Percentiles rank a stretch among this genome's conserved stretches.
Evolutionary conservation across 352 stramenopile species (phyloP).

Genomic region (Globisporangium acanthophoron): DNA sequence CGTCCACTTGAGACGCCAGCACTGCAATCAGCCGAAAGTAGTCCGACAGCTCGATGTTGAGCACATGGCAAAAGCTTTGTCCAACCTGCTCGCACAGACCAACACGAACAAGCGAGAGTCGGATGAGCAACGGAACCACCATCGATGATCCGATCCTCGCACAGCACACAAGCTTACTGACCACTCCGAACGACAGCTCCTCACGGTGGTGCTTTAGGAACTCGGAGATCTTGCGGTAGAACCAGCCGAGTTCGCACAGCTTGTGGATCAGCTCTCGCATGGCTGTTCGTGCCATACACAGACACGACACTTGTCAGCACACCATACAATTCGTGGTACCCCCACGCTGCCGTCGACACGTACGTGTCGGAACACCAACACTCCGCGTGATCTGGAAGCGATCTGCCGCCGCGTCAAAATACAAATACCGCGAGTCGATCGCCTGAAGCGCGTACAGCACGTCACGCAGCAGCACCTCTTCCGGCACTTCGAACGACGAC

Average conservation of each 20-base stretch:
- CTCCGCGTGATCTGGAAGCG: constrained; percentile 78
- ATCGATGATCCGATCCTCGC: background rate
- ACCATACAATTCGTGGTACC: background rate
- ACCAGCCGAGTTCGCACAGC: constrained; percentile 86
- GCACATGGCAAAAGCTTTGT: constrained; percentile 87
- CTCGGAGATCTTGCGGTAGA: constrained; percentile 81
- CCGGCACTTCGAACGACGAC: constrained; percentile 65
- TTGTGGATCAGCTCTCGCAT: constrained; percentile 82
- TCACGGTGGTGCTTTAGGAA: constrained; percentile 77
- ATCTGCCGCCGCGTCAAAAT: constrained; percentile 70
- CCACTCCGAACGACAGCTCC: constrained; percentile 68
- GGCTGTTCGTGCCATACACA: constrained; percentile 23
- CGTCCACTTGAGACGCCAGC: constrained; percentile 86
- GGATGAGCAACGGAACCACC: too few species aligned
- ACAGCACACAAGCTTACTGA: constrained; percentile 20
- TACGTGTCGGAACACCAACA: constrained; percentile 75
- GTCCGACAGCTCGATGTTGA: constrained; percentile 89
- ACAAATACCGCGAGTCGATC: constrained; percentile 89
- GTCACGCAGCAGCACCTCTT: constrained; percentile 88
- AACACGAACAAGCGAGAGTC: background rate
- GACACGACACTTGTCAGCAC: background rate
- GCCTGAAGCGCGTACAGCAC: constrained; percentile 91
- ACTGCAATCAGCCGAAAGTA: constrained; percentile 93
- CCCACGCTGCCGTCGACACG: constrained; percentile 9
- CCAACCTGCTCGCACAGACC: constrained; percentile 35